These are phyloP conservation scores for Aspergillus olivimuriae DNA, from an alignment of 495 filamentous ascomycete genomes.

Conservation along the genomic window DNA sequence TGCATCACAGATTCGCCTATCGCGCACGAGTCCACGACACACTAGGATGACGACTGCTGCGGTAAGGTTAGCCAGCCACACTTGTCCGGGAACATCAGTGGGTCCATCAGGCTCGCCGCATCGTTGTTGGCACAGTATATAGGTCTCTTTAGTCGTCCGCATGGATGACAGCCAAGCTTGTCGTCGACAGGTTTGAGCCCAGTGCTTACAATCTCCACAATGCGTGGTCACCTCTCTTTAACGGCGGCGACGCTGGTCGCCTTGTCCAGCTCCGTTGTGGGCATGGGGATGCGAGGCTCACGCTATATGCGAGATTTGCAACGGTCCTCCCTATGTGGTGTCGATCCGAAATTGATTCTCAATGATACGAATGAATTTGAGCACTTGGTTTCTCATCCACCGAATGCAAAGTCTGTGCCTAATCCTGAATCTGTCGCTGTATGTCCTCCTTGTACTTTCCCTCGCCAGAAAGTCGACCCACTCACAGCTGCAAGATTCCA, in stretches of 20 bases:
- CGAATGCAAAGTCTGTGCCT: neutral
- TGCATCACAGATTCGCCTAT: too few relatives aligned
- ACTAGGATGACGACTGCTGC: too few relatives aligned
- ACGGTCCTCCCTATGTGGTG: neutral
- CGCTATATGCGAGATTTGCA: neutral
- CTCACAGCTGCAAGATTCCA: conserved; percentile 35
- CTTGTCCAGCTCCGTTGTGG: neutral
- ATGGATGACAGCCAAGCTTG: too few relatives aligned
- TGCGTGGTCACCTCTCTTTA: neutral
- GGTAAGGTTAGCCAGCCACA: too few relatives aligned
- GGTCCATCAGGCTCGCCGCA: too few relatives aligned
- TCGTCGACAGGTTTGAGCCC: too few relatives aligned
- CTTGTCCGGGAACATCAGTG: too few relatives aligned
- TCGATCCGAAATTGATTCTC: conserved; percentile 5
- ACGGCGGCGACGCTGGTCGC: neutral
- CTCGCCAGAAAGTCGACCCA: neutral
- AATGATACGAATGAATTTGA: conserved; percentile 1
- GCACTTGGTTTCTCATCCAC: conserved; percentile 1
- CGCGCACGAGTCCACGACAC: too few relatives aligned
- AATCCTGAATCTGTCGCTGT: conserved; percentile 22
- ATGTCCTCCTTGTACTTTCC: neutral
- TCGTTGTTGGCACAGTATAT: too few relatives aligned
- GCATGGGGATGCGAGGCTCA: neutral
- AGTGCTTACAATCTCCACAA: too few relatives aligned
- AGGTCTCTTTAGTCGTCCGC: too few relatives aligned